These are phyloP conservation scores for Euptelea pleiosperma DNA, from an alignment of 164 flowering plant species.

Conservation along the genomic window DNA sequence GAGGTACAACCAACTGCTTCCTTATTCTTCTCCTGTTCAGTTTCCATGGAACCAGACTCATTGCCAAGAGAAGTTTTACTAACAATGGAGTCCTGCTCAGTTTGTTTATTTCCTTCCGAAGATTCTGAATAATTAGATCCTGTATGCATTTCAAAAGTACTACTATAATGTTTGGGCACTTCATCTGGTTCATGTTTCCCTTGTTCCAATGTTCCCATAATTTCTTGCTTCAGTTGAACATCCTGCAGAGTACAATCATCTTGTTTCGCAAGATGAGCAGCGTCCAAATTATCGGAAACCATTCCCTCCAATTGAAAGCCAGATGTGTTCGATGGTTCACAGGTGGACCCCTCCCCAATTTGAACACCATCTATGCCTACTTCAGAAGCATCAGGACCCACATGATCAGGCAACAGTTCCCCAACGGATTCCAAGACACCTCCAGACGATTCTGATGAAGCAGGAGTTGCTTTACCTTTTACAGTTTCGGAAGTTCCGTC, in stretches of 20 bases:
- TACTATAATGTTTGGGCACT: slow-evolving; percentile 3
- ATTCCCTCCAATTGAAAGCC: slow-evolving; percentile 15
- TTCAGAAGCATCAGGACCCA: slow-evolving; percentile 23
- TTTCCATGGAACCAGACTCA: slow-evolving; percentile 19
- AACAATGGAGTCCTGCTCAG: slow-evolving; percentile 9
- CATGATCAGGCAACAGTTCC: slow-evolving; percentile 4
- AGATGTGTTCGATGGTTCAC: slow-evolving; percentile 24
- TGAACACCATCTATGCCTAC: slow-evolving; percentile 10
- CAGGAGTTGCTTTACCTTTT: slow-evolving; percentile 19
- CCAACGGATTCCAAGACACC: slow-evolving; percentile 7
- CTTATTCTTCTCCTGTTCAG: slow-evolving; percentile 11
- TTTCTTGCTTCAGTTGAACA: slow-evolving; percentile 15
- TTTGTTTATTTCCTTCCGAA: slow-evolving; percentile 10
- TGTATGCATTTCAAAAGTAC: background rate
- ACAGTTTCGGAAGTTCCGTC: slow-evolving; percentile 21
- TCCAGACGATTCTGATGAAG: slow-evolving; percentile 16
- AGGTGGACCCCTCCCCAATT: slow-evolving; percentile 16
- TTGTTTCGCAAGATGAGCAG: slow-evolving; percentile 10
- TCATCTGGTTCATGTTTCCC: slow-evolving; percentile 13
- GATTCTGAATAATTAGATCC: too few species aligned
- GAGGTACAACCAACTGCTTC: slow-evolving; percentile 10
- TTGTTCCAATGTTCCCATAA: slow-evolving; percentile 10
- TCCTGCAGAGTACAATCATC: slow-evolving; percentile 15
- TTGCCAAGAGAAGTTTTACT: slow-evolving; percentile 10
- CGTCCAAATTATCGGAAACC: slow-evolving; percentile 6